phyloP scores from a whole-genome alignment of 176 grass and related monocot species.

The Oryza brachyantha region DNA sequence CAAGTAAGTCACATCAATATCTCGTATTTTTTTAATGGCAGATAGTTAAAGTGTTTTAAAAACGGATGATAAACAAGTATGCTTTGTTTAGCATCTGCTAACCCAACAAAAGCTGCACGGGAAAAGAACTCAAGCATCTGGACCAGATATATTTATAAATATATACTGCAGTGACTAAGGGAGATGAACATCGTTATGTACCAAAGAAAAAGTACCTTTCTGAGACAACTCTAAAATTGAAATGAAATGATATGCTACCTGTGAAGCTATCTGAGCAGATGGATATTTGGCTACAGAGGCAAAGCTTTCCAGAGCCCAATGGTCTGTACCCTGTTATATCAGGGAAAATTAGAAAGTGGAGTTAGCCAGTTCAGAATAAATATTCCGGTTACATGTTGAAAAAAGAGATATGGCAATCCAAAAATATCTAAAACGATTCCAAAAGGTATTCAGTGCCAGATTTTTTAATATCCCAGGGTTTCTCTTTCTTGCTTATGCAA shows the following conservation, averaged over 20 bases:
- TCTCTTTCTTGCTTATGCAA: neutral
- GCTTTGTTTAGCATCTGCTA: neutral
- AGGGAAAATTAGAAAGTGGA: constrained; percentile 17
- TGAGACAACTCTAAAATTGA: neutral
- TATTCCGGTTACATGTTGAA: neutral
- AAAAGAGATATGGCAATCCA: constrained; percentile 11
- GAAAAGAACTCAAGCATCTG: neutral
- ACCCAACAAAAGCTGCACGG: constrained; percentile 2
- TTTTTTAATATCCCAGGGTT: neutral
- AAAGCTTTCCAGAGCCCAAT: constrained; percentile 86
- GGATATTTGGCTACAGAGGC: constrained; percentile 87
- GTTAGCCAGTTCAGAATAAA: neutral
- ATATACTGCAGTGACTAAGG: neutral
- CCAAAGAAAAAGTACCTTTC: constrained; percentile 14
- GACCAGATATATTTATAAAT: neutral
- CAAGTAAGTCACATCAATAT: neutral
- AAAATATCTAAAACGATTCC: neutral
- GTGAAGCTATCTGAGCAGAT: constrained; percentile 82
- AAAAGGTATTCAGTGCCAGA: neutral
- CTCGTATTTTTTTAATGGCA: constrained; percentile 1
- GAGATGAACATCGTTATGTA: neutral
- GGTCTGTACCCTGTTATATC: constrained; percentile 63
- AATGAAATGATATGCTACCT: constrained; percentile 52
- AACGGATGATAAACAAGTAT: neutral
- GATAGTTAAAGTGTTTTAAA: neutral